These are phyloP conservation scores for Brassica napus DNA, from an alignment of 345 rosid genomes.

Conservation along the genomic window DNA sequence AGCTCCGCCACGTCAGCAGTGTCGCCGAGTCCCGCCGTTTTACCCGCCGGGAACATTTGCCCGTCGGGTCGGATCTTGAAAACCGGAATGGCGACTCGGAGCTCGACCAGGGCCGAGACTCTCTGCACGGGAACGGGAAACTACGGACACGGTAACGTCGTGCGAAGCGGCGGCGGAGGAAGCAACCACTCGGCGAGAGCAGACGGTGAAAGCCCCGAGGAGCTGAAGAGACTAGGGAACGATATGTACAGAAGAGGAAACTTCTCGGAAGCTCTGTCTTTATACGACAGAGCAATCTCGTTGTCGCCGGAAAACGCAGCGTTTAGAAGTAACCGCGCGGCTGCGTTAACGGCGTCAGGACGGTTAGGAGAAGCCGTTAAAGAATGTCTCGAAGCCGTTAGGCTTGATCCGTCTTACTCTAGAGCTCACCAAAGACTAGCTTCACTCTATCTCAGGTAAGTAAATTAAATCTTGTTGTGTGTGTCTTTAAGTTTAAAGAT, in stretches of 20 bases:
- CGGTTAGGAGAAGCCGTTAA: conserved; percentile 74
- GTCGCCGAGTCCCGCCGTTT: conserved; percentile 46
- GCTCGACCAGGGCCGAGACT: conserved; percentile 53
- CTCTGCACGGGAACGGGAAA: conserved; percentile 78
- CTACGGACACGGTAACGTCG: conserved; percentile 89
- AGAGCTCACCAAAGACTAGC: conserved; percentile 86
- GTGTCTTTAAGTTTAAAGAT: not conserved
- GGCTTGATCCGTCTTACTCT: conserved; percentile 64
- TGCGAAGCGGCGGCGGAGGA: conserved; percentile 52
- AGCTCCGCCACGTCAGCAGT: conserved; percentile 38
- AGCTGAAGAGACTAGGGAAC: conserved; percentile 74
- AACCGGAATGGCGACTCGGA: conserved; percentile 54
- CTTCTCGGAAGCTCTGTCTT: conserved; percentile 66
- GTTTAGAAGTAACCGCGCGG: conserved; percentile 79
- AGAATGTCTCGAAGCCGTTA: conserved; percentile 89
- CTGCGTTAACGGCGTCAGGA: conserved; percentile 73
- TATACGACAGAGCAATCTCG: conserved; percentile 82
- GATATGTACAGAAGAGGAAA: conserved; percentile 75
- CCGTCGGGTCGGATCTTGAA: conserved; percentile 88
- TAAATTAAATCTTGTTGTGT: not conserved
- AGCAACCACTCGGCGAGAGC: conserved; percentile 37
- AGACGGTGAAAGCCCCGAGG: conserved; percentile 58
- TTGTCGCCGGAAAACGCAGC: conserved; percentile 74
- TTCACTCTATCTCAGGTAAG: conserved; percentile 73
- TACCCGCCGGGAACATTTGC: conserved; percentile 84